A percentile compares a stretch with the other conserved stretches of the same genome.
phyloP scores from a whole-genome alignment of 2,329 filamentous ascomycete species.

The Fusarium compactum region DNA sequence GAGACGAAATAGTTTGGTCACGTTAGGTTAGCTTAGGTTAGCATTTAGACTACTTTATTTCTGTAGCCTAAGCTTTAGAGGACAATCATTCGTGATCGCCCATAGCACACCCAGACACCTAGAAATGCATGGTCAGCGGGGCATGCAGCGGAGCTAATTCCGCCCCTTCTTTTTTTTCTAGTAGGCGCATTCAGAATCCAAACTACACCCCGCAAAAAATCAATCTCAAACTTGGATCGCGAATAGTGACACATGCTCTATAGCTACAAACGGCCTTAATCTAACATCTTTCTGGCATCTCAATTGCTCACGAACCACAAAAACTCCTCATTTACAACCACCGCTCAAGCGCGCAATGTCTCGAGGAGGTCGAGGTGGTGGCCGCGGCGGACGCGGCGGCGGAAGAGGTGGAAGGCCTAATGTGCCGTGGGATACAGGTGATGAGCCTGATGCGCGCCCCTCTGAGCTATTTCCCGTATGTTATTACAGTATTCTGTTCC shows the following conservation, averaged over 20 bases:
- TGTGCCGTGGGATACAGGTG: slow-evolving; percentile 65
- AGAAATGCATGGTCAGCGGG: slow-evolving; percentile 18
- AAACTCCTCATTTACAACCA: neutral
- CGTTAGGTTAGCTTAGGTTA: neutral
- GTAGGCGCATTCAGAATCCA: slow-evolving; percentile 21
- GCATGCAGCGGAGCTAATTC: slow-evolving; percentile 39
- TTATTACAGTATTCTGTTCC: neutral
- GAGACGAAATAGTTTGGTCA: neutral
- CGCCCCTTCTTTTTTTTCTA: slow-evolving; percentile 24
- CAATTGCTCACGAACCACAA: no score
- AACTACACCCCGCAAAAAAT: slow-evolving; percentile 44
- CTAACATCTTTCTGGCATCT: no score
- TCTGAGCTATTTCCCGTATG: slow-evolving; percentile 71
- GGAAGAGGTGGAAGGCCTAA: slow-evolving; percentile 60
- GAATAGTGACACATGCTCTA: slow-evolving; percentile 5
- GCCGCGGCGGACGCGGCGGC: slow-evolving; percentile 63
- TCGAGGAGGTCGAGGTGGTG: slow-evolving; percentile 65
- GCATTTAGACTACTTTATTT: neutral
- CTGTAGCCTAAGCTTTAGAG: neutral
- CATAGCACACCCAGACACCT: no score
- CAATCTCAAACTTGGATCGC: slow-evolving; percentile 33
- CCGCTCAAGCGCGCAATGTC: slow-evolving; percentile 57
- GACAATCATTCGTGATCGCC: neutral
- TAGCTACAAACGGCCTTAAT: neutral
- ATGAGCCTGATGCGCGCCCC: slow-evolving; percentile 68